phyloP scores from a whole-genome alignment of 2,329 filamentous ascomycete species.

The Clonostachys byssicola region DNA sequence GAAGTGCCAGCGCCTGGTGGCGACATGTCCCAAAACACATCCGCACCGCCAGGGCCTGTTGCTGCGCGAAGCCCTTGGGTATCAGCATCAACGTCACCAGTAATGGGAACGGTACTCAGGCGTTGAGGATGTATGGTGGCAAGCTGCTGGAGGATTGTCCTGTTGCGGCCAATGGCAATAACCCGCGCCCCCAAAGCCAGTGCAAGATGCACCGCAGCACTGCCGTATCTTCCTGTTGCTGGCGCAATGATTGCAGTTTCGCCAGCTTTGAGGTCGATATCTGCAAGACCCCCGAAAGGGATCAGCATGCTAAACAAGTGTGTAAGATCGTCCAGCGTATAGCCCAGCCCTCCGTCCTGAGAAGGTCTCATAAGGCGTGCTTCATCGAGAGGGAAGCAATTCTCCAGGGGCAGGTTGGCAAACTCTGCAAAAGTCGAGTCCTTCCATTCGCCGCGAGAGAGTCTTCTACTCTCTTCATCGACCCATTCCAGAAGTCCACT shows the following conservation, averaged over 20 bases:
- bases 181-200: slow-evolving; percentile 46
- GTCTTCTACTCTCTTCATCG: slow-evolving; percentile 10
- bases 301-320: slow-evolving; percentile 20
- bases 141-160: slow-evolving; percentile 13
- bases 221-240: slow-evolving; percentile 44
- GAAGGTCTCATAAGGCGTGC: slow-evolving; percentile 3
- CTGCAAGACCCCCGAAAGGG: slow-evolving; percentile 36
- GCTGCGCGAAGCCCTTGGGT: slow-evolving; percentile 15
- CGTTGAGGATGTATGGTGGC: slow-evolving; percentile 18
- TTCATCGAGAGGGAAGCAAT: slow-evolving; percentile 22
- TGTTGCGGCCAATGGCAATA: slow-evolving; percentile 43
- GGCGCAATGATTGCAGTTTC: slow-evolving; percentile 44
- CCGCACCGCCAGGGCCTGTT: slow-evolving; percentile 7
- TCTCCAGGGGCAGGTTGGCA: slow-evolving; percentile 24
- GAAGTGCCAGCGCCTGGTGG: slow-evolving; percentile 19
- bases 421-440: slow-evolving; percentile 22
- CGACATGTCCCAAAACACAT: slow-evolving; percentile 42
- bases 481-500: slow-evolving; percentile 19
- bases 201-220: slow-evolving; percentile 41
- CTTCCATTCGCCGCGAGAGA: slow-evolving; percentile 20
- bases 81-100: slow-evolving; percentile 7
- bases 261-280: slow-evolving; percentile 34
- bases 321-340: no score
- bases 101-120: slow-evolving; percentile 30
- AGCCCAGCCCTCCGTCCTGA: slow-evolving; percentile 11